Percentiles rank a stretch among this genome's conserved stretches.
phyloP scores from a whole-genome alignment of 2,329 filamentous ascomycete species.

The Exophiala alcalophila region DNA sequence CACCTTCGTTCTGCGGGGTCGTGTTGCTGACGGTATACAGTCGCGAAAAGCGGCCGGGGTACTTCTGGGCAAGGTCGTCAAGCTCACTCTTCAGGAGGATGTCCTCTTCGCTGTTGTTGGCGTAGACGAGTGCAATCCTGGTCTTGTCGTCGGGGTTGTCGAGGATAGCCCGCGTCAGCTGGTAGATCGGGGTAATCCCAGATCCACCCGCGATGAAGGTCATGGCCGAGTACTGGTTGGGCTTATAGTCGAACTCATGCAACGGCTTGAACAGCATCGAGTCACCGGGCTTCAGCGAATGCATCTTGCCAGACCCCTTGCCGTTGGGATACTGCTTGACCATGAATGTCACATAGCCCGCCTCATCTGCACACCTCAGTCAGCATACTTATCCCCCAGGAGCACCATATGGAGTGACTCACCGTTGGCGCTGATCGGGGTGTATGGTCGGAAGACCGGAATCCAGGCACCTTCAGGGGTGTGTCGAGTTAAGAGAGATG shows the following conservation, averaged over 20 bases:
- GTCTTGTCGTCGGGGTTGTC: slow-evolving; percentile 61
- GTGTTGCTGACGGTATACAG: slow-evolving; percentile 57
- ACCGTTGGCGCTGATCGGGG: slow-evolving; percentile 58
- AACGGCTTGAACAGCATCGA: slow-evolving; percentile 58
- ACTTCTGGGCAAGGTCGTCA: slow-evolving; percentile 48
- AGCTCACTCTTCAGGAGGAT: slow-evolving; percentile 58
- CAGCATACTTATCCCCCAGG: slow-evolving; percentile 5
- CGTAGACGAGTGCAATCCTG: slow-evolving; percentile 62
- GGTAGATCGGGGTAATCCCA: slow-evolving; percentile 69
- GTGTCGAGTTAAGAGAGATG: slow-evolving; percentile 59
- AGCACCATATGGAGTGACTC: slow-evolving; percentile 21
- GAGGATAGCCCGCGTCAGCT: slow-evolving; percentile 62
- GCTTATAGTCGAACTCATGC: slow-evolving; percentile 54
- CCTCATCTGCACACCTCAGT: slow-evolving; percentile 44
- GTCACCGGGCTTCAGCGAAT: slow-evolving; percentile 62
- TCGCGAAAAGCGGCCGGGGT: slow-evolving; percentile 56
- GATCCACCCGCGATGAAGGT: slow-evolving; percentile 68
- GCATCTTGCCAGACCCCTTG: slow-evolving; percentile 63
- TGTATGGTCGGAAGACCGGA: slow-evolving; percentile 65
- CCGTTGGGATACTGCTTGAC: slow-evolving; percentile 68
- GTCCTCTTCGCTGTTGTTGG: slow-evolving; percentile 63
- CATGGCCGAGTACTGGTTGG: slow-evolving; percentile 49
- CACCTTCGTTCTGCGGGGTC: slow-evolving; percentile 36
- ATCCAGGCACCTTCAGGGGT: slow-evolving; percentile 57
- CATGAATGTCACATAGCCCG: slow-evolving; percentile 61